Evolutionary conservation across 2,329 filamentous ascomycete genomes (phyloP), one percentile per base, ranked within the genome.

Genomic region (Orbilia quercus): DNA sequence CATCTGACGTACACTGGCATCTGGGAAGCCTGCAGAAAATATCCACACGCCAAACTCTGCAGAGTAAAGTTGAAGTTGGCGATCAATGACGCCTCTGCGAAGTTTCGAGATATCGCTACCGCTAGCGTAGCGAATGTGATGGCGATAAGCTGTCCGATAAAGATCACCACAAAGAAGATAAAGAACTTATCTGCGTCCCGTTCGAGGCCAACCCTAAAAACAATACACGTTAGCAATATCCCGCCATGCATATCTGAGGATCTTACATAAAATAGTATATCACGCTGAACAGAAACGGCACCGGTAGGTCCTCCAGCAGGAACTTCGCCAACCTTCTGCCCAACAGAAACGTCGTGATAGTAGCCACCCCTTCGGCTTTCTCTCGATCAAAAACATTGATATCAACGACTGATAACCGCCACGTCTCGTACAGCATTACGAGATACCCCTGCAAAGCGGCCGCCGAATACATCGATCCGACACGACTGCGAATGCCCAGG

Each of bases 1-100:
- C 90, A 93, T 63, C 90, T 84, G n/a, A 91, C 86, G 76, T 92
- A 93, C 0, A 92, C 83, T 0, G 90, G 89, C 2, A 93, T 90
- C 3, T 88, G 87, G 59, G 90, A 87, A 9, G 84, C 84, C 79
- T 92, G 90, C 12, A 92, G 87, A 75, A 93, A 92, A 79, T 89
- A 92, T 0, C 90, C 90, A 75, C 90, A 91, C 0, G 88, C 88
- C 82, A 92, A 87, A 1, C 86, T 89, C 78, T 93, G 90, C 18
- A 92, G 75, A 0, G 90, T 93, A 76, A 88, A 92, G 0, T 84
- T 85, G 51, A 92, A 80, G 76, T 93, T 93, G 7, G 87, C 89
- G 50, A 91, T 87, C 22, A 93, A 79, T 77, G 87, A 90, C 0
- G 90, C 90, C 0, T 87, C 87, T 0, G 90, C 84, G 78, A 93